A percentile compares a stretch with the other conserved stretches of the same genome.
Evolutionary conservation across 169 alveolate species (phyloP).

Genomic region (Cryptosporidium andersoni): DNA sequence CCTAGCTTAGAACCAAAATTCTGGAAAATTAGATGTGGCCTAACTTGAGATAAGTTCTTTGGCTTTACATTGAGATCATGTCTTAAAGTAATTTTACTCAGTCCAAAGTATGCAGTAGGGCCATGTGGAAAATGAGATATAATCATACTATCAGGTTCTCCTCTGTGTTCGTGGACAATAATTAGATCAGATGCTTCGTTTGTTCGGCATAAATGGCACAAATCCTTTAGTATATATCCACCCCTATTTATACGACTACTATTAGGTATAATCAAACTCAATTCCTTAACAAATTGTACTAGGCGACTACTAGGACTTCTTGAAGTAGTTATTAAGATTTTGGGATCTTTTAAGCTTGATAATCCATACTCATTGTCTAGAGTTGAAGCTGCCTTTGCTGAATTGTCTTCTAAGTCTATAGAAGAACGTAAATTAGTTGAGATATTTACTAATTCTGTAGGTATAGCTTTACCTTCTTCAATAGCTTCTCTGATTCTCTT

Average conservation of each 20-base stretch:
- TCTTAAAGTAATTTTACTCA: conserved; percentile 93
- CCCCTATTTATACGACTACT: conserved; percentile 96
- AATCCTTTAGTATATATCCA: conserved; percentile 92
- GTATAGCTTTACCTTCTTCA: conserved; percentile 86
- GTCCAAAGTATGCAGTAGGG: conserved; percentile 97
- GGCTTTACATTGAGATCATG: conserved; percentile 96
- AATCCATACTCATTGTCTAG: conserved; percentile 91
- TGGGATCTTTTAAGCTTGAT: conserved; percentile 91
- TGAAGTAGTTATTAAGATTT: conserved; percentile 95
- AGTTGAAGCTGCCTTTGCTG: conserved; percentile 83
- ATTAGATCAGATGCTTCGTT: conserved; percentile 93
- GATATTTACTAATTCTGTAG: conserved; percentile 84
- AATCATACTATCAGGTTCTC: conserved; percentile 97
- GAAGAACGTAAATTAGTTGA: conserved; percentile 82
- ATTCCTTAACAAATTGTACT: conserved; percentile 94
- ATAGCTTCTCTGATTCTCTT: conserved; percentile 86
- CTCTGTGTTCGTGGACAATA: conserved; percentile 93
- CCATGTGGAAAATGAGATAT: conserved; percentile 99
- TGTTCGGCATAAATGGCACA: conserved; percentile 90
- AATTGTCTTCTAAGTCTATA: conserved; percentile 85
- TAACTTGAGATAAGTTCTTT: conserved; percentile 92
- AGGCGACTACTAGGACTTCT: conserved; percentile 94
- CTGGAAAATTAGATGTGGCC: conserved; percentile 97
- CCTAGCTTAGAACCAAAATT: conserved; percentile 91
- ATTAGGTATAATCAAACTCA: conserved; percentile 93